These are phyloP conservation scores for Gnomoniopsis sp. DNA, from an alignment of 2,329 filamentous ascomycete genomes.

Conservation along the genomic window DNA sequence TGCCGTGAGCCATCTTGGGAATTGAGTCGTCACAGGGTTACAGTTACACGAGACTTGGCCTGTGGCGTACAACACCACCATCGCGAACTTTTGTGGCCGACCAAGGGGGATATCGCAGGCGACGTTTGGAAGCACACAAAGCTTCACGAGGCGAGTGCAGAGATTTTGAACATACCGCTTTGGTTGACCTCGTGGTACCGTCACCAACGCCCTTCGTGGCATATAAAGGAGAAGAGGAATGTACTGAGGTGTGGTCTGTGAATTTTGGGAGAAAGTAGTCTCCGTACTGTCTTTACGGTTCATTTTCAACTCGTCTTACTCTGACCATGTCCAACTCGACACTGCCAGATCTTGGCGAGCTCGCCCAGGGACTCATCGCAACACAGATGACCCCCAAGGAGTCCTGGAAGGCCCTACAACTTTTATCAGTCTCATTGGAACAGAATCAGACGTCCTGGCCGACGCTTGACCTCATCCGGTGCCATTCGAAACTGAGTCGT, in stretches of 20 bases:
- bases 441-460: background rate
- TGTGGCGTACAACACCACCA: background rate
- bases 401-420: slow-evolving; percentile 4
- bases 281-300: background rate
- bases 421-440: slow-evolving; percentile 4
- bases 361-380: background rate
- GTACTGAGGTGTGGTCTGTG: background rate
- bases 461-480: slow-evolving; percentile 12
- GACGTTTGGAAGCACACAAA: background rate
- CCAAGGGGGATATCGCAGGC: background rate
- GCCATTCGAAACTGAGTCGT: slow-evolving; percentile 9
- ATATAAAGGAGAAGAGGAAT: background rate
- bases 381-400: slow-evolving; percentile 1
- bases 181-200: background rate
- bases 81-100: background rate
- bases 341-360: background rate
- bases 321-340: background rate
- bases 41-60: background rate
- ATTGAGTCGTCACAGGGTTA: background rate
- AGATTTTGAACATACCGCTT: background rate
- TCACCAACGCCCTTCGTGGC: background rate
- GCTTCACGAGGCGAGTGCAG: background rate
- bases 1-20: background rate
- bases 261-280: background rate
- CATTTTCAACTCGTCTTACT: background rate